Evolutionary conservation across 2,329 filamentous ascomycete species (phyloP), one percentile per base, ranked within the genome.

Genomic region (Colletotrichum shisoi): DNA sequence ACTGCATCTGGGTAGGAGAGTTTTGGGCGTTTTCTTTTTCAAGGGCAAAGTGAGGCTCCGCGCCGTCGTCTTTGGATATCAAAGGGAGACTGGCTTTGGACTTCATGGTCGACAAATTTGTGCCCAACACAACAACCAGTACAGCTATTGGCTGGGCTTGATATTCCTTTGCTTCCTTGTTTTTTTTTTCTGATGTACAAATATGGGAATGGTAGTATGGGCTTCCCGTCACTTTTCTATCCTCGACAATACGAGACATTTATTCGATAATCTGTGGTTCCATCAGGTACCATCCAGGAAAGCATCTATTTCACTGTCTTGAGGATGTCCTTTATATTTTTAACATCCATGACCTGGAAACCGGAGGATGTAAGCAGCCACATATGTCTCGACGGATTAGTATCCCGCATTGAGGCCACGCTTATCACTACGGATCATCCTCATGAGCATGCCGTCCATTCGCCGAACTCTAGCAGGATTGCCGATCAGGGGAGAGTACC

Each of bases 1-100:
- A 67, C 37, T 45, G 61, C 61, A 60, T 57, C 61, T 56, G 60
- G 65, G 42, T 65, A 60, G 54, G 61, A 60, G 57, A 57, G 24
- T 48, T 42, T 54, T 44, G 53, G 59, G 61, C 45, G 40, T 67
- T 52, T 42, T 63, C 27, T 62, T 40, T 63, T 49, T 39, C 57
- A 57, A 42, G 21, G 53, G n/a, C 46, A 54, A 34, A 42, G 37
- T n/a, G 34, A 63, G 54, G 46, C 53, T 34, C 53, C 44, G 39
- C 60, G 19, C 44, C 37, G 49, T 34, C 40, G 44, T 44, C 39
- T 39, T 65, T 60, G 65, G 65, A 56, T 56, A 52, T 66, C 27
- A 9, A 9, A 44, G 15, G 31, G 21, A 34, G 31, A 9, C 31
- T 8, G 51, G 40, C 37, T 13, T 15, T 31, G 24, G 44, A 44